These are phyloP conservation scores for Mortierella sp. DNA, from an alignment of 371 early-diverging fungal species.

Conservation along the genomic window DNA sequence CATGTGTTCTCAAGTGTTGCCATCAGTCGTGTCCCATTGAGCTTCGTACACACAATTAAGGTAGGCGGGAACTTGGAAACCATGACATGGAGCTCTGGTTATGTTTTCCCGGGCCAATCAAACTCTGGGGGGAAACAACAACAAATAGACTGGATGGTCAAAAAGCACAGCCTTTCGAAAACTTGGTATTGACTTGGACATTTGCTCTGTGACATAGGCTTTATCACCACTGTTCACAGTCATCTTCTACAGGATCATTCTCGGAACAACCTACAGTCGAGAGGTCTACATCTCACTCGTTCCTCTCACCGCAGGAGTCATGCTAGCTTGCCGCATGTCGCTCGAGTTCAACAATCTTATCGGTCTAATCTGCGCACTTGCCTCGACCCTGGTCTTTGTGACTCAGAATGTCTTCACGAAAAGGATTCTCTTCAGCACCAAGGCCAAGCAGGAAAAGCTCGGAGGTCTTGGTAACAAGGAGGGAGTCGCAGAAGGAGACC, in stretches of 20 bases:
- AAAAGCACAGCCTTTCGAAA: too few species aligned
- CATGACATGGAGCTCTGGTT: too few species aligned
- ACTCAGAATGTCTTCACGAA: conserved; percentile 88
- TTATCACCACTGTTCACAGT: conserved; percentile 91
- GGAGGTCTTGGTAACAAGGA: conserved; percentile 41
- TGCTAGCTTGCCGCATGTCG: conserved; percentile 73
- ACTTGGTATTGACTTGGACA: neutral
- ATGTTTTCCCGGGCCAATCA: too few species aligned
- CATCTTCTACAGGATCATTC: conserved; percentile 75
- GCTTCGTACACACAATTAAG: conserved; percentile 92
- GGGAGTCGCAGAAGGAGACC: conserved; percentile 39
- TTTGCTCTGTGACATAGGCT: conserved; percentile 62
- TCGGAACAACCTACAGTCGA: conserved; percentile 68
- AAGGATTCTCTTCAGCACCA: conserved; percentile 69
- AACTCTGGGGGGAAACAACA: too few species aligned
- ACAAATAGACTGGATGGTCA: too few species aligned
- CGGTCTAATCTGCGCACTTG: conserved; percentile 78
- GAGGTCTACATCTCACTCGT: conserved; percentile 81
- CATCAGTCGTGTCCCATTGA: conserved; percentile 80
- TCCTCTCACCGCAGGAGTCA: conserved; percentile 88
- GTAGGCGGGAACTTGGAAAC: too few species aligned
- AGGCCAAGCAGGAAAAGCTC: conserved; percentile 33
- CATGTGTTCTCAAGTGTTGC: conserved; percentile 85
- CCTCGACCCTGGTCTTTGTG: conserved; percentile 83
- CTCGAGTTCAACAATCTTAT: conserved; percentile 63